Conservation (phyloP, 1,139 yeast genomes). For the Blastobotrys raffinosifermentans region DNA sequence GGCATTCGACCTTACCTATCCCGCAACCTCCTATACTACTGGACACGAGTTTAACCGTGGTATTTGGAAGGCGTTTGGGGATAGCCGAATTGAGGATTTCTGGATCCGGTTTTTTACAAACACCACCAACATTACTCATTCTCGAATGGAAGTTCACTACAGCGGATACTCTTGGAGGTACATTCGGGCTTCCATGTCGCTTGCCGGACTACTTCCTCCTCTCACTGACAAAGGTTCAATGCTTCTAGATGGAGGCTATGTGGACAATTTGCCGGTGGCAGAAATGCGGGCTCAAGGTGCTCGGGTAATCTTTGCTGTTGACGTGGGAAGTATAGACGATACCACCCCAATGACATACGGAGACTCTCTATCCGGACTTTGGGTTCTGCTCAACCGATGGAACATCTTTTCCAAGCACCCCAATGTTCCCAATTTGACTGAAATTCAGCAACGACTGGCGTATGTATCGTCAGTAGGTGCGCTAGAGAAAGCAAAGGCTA, state of each 20-base stretch:
- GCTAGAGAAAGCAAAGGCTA: conserved; percentile 73
- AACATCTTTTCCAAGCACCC: conserved; percentile 87
- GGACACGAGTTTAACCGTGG: conserved; percentile 97
- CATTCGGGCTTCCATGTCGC: conserved; percentile 92
- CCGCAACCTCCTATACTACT: conserved; percentile 89
- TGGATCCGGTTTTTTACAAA: conserved; percentile 88
- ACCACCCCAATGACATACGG: conserved; percentile 88
- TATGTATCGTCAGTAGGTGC: conserved; percentile 96
- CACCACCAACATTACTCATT: conserved; percentile 93
- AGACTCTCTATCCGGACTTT: conserved; percentile 83
- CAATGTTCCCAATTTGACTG: conserved; percentile 90
- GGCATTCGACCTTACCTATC: conserved; percentile 78
- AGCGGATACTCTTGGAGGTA: conserved; percentile 95
- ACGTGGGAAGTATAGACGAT: conserved; percentile 93
- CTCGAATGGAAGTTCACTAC: conserved; percentile 90
- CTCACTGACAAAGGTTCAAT: conserved; percentile 79
- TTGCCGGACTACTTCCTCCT: conserved; percentile 88
- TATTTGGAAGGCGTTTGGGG: conserved; percentile 93
- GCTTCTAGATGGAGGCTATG: conserved; percentile 93
- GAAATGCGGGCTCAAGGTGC: conserved; percentile 89
- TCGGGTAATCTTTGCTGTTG: conserved; percentile 85
- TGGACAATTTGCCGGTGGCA: conserved; percentile 85
- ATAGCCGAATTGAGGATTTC: conserved; percentile 87
- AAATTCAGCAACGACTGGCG: conserved; percentile 86
- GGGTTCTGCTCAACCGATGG: conserved; percentile 86